These are phyloP conservation scores for Chaetomium sp. DNA, from an alignment of 2,329 filamentous ascomycete species.

Conservation along the genomic window DNA sequence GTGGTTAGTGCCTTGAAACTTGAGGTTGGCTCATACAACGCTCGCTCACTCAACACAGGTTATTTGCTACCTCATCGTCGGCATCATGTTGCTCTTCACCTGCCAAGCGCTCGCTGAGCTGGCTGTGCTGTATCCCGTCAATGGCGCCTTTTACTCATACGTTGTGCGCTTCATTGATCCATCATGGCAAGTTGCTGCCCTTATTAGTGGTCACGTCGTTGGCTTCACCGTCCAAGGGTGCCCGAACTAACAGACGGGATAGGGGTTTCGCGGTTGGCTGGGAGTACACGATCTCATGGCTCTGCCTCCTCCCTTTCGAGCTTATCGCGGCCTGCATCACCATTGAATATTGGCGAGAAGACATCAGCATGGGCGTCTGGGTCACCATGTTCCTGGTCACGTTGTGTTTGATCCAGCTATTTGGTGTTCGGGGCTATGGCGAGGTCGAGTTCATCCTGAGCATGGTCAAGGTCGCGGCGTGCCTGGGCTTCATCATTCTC, in stretches of 20 bases:
- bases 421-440: slow-evolving; percentile 51
- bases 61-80: slow-evolving; percentile 49
- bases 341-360: slow-evolving; percentile 46
- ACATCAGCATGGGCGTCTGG: slow-evolving; percentile 48
- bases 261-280: slow-evolving; percentile 49
- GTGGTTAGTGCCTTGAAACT: slow-evolving; percentile 20
- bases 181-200: slow-evolving; percentile 36
- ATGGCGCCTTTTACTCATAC: slow-evolving; percentile 58
- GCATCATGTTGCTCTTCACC: slow-evolving; percentile 52
- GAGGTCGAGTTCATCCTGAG: slow-evolving; percentile 41
- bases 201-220: not conserved
- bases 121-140: slow-evolving; percentile 53
- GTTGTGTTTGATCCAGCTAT: slow-evolving; percentile 46
- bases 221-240: too few species aligned
- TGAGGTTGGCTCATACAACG: not conserved
- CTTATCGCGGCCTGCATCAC: slow-evolving; percentile 48
- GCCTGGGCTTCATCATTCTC: too few species aligned
- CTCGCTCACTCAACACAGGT: slow-evolving; percentile 21
- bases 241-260: too few species aligned
- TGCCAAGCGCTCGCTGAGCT: slow-evolving; percentile 55
- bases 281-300: slow-evolving; percentile 46
- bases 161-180: slow-evolving; percentile 56
- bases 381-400: slow-evolving; percentile 49
- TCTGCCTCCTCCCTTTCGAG: slow-evolving; percentile 47
- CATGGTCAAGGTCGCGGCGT: slow-evolving; percentile 30